Conservation (phyloP, 2,329 filamentous ascomycete genomes). For the Rhynchosporium graminicola region DNA sequence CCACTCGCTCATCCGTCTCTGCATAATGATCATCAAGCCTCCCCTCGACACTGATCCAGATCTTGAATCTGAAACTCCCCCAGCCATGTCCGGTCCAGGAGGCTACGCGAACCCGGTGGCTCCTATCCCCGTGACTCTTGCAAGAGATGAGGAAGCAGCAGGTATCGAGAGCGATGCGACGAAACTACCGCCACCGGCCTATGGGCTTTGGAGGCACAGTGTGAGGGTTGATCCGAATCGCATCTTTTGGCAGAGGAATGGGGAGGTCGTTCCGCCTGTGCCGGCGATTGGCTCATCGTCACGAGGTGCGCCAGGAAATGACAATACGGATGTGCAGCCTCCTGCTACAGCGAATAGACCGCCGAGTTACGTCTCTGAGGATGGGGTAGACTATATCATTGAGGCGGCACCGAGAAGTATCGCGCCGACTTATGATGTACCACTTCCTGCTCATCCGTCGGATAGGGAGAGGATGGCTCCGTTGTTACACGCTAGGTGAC, state of each 20-base stretch:
- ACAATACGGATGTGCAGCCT: constrained; percentile 20
- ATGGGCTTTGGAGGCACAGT: constrained; percentile 81
- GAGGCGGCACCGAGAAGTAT: constrained; percentile 64
- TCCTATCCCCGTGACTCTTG: constrained; percentile 76
- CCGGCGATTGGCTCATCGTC: constrained; percentile 11
- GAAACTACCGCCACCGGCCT: constrained; percentile 73
- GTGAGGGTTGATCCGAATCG: constrained; percentile 80
- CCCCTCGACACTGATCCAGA: constrained; percentile 37
- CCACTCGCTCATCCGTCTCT: constrained; percentile 73
- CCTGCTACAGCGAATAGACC: constrained; percentile 54
- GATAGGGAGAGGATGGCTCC: constrained; percentile 40
- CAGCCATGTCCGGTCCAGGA: constrained; percentile 54
- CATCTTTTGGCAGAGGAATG: constrained; percentile 75
- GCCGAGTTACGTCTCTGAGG: constrained; percentile 75
- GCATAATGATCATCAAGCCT: constrained; percentile 58
- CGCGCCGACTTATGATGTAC: constrained; percentile 48
- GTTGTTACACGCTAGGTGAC: background rate
- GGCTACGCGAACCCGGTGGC: constrained; percentile 70
- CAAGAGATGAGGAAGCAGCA: constrained; percentile 70
- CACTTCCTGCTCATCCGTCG: constrained; percentile 51
- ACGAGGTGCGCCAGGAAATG: constrained; percentile 17
- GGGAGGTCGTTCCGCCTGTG: constrained; percentile 38
- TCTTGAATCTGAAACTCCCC: constrained; percentile 42
- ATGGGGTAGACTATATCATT: constrained; percentile 72
- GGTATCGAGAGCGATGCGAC: constrained; percentile 56